Conservation (phyloP, 75 land plant species). For the Sequoiadendron giganteum region DNA sequence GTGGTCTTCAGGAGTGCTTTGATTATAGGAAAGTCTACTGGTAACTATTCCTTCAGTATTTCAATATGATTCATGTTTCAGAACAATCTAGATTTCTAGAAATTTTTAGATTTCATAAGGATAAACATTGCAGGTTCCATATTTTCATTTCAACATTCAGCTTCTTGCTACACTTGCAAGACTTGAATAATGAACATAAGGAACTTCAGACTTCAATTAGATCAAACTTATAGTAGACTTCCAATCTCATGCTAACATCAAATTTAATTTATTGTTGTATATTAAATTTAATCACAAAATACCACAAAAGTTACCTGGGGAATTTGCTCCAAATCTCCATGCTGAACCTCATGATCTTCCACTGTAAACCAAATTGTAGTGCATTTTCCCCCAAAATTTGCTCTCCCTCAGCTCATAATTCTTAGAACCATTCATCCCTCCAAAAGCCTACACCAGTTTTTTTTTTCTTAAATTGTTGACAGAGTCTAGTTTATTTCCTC, state of each 20-base stretch:
- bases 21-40: too few relatives aligned
- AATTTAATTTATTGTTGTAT: not conserved
- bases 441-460: too few relatives aligned
- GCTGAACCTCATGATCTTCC: too few relatives aligned
- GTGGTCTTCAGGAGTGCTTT: too few relatives aligned
- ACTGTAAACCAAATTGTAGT: too few relatives aligned
- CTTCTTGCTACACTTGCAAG: not conserved
- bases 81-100: not conserved
- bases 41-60: not conserved
- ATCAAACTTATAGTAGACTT: not conserved
- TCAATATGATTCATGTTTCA: not conserved
- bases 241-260: not conserved
- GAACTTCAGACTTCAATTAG: not conserved
- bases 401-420: too few relatives aligned
- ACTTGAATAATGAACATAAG: not conserved
- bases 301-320: constrained; percentile 60
- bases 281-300: not conserved
- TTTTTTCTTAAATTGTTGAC: too few relatives aligned
- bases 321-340: constrained; percentile 87
- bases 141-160: not conserved
- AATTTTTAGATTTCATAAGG: too few relatives aligned
- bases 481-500: too few relatives aligned
- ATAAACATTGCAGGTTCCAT: not conserved
- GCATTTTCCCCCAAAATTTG: too few relatives aligned
- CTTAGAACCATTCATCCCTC: too few relatives aligned